Conservation (phyloP, 176 grass and related monocot genomes). For the Triticum urartu region DNA sequence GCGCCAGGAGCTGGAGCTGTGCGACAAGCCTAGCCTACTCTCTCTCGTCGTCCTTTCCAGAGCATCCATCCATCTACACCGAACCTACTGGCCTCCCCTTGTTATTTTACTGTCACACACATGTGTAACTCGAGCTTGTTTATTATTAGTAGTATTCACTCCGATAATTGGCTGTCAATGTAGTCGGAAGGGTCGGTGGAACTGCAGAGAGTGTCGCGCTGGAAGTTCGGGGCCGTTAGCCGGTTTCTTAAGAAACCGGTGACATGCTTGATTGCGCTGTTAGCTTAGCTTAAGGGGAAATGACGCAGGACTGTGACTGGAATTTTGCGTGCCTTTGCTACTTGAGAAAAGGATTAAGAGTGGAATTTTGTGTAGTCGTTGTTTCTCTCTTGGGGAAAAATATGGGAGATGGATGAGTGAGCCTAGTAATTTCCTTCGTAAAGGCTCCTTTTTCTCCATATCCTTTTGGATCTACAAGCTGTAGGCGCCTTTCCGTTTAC, state of each 20-base stretch:
- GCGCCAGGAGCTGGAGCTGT: constrained; percentile 32
- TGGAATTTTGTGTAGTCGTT: not conserved
- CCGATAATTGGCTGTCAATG: not conserved
- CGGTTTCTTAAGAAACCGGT: constrained; percentile 18
- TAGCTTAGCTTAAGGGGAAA: constrained; percentile 22
- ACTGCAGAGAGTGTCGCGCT: not conserved
- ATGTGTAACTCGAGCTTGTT: not conserved
- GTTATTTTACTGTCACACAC: constrained; percentile 29
- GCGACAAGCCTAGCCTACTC: not conserved
- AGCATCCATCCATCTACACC: not conserved
- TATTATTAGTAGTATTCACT: not conserved
- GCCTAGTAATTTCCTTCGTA: not conserved
- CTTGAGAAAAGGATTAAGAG: constrained; percentile 3
- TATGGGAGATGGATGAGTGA: not conserved
- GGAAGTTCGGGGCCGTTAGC: constrained; percentile 8
- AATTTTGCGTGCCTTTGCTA: constrained; percentile 20
- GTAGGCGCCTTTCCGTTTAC: constrained; percentile 8
- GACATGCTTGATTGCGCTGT: constrained; percentile 16
- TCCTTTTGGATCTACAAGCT: constrained; percentile 38
- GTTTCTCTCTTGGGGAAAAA: not conserved
- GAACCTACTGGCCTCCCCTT: not conserved
- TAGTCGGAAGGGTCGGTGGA: not conserved
- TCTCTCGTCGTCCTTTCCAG: constrained; percentile 19
- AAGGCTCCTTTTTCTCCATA: not conserved
- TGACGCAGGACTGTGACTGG: not conserved